These are phyloP conservation scores for Glycyrrhiza uralensis DNA, from an alignment of 306 rosid species.

Conservation along the genomic window DNA sequence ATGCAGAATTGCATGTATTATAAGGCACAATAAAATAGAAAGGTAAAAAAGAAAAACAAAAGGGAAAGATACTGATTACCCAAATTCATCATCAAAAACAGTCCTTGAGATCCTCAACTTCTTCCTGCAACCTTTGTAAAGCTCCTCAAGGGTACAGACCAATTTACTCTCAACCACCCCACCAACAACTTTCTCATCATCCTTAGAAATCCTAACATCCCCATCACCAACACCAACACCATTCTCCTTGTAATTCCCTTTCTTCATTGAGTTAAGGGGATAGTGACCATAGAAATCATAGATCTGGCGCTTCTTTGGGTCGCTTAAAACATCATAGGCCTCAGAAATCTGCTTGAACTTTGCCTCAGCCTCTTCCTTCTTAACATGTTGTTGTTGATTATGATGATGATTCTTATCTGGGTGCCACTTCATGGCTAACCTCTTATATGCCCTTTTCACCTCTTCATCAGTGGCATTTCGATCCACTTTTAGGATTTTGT, in stretches of 20 bases:
- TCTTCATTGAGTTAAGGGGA: slow-evolving; percentile 37
- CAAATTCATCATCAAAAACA: slow-evolving; percentile 56
- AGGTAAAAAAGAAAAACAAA: too few relatives aligned
- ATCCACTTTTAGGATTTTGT: slow-evolving; percentile 60
- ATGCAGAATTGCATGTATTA: not conserved
- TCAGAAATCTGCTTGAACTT: slow-evolving; percentile 73
- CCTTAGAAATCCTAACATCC: not conserved
- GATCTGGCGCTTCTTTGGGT: slow-evolving; percentile 80
- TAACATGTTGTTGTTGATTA: slow-evolving; percentile 19
- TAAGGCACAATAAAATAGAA: too few relatives aligned
- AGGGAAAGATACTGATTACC: slow-evolving; percentile 37
- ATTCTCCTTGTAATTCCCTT: not conserved
- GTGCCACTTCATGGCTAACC: slow-evolving; percentile 72
- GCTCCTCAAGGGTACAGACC: slow-evolving; percentile 63
- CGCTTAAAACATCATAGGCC: slow-evolving; percentile 73
- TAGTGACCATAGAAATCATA: slow-evolving; percentile 70
- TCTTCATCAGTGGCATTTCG: slow-evolving; percentile 62
- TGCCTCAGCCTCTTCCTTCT: slow-evolving; percentile 58
- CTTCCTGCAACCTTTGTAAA: slow-evolving; percentile 60
- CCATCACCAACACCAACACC: not conserved
- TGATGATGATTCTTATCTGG: slow-evolving; percentile 64
- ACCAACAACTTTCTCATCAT: not conserved
- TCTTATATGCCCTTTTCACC: slow-evolving; percentile 67
- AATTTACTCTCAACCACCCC: slow-evolving; percentile 43
- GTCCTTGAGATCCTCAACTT: slow-evolving; percentile 58